Base-by-base conservation (phyloP, 306 rosid species). In the Hippophae rhamnoides region DNA sequence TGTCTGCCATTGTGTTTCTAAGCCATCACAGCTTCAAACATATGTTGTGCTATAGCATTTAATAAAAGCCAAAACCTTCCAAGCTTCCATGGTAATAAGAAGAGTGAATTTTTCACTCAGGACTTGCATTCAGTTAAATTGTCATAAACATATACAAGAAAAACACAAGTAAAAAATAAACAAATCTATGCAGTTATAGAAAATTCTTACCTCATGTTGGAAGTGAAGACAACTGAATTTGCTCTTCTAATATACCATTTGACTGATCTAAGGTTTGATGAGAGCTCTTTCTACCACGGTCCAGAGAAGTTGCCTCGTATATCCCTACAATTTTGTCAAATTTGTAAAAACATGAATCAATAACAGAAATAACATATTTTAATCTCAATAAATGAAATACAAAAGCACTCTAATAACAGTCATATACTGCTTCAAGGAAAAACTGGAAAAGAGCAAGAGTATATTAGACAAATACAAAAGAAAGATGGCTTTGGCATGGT, bases 301-400 rank as follows among this genome's bases (percentile, higher is more conserved):
- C 99, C 76, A 93, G 60, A 75, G 95, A 74, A 14, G 99, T 93
- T 60, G 99, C 97, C 67, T 84, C 86, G 42, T 89, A 73, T 76
- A 89, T 86, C 71, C 97, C 97, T 89, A 67, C 75, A 78, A 10
- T 56, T 62, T 61, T 61, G 55, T 69, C 57, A 53, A 56, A 79
- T 38, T 45, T 11, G 51, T 3, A 25, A 1, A 61, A n/a, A 23
- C 74, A 7, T 47, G 38, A 57, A 54, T 46, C 8, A 57, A 57
- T 56, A 69, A 57, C 58, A 65, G 46, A 41, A 7, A 51, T 8
- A 52, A 58, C 42, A 50, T 18, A 57, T 43, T 7, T 40, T 54
- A 31, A 31, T 31, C 38, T 14, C 12, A 61, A 47, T 7, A 8
- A 44, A 3, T 23, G n/a, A 40, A 48, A 47, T 25, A 46, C 8